Conservation (phyloP, 2,329 filamentous ascomycete genomes). For the Sporothrix mexicana region DNA sequence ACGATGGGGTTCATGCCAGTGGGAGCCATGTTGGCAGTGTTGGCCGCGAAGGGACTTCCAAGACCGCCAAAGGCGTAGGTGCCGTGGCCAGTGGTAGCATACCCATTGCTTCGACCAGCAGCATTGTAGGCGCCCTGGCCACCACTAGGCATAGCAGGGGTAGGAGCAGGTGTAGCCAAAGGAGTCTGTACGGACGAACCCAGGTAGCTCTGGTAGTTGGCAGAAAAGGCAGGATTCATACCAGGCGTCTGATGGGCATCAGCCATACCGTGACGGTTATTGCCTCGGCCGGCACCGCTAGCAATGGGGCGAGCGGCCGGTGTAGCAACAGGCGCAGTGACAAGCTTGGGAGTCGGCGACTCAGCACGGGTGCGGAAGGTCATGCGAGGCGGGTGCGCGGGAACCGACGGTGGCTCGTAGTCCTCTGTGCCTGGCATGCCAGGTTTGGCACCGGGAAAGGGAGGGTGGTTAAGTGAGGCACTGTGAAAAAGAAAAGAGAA, state of each 20-base stretch:
- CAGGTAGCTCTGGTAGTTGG: constrained; percentile 18
- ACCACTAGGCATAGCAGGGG: background rate
- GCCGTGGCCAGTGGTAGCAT: background rate
- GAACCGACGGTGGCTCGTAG: constrained; percentile 32
- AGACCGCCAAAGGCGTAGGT: constrained; percentile 13
- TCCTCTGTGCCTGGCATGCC: constrained; percentile 33
- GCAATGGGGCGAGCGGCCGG: background rate
- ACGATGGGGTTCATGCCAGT: background rate
- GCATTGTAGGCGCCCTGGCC: background rate
- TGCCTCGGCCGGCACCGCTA: background rate
- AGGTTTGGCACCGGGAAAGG: constrained; percentile 35
- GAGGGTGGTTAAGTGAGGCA: constrained; percentile 36
- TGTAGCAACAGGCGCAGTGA: background rate
- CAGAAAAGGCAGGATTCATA: constrained; percentile 8
- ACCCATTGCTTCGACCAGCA: background rate
- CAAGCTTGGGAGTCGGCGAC: constrained; percentile 25
- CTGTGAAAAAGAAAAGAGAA: constrained; percentile 11
- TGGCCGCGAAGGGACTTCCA: constrained; percentile 19
- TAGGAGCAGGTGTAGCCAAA: background rate
- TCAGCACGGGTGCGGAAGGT: constrained; percentile 16
- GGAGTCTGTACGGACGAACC: background rate
- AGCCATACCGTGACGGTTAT: background rate
- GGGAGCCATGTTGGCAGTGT: background rate
- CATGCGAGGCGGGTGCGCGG: constrained; percentile 26
- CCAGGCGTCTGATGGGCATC: background rate